Conservation (phyloP, 192 early-diverging fungal genomes). For the Coemansia umbellata region DNA sequence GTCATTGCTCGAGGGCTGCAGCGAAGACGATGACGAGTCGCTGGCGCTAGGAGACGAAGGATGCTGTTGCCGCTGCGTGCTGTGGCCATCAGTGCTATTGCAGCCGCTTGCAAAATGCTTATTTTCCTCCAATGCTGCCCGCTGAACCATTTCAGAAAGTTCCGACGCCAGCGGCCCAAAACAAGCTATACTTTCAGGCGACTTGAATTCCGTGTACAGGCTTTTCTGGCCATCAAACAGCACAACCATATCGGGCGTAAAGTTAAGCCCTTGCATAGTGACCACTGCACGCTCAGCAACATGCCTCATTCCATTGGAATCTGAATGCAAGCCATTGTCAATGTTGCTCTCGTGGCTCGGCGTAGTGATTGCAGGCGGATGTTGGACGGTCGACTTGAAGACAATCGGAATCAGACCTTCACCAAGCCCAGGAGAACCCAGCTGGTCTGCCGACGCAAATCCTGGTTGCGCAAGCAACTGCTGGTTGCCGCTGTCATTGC, state of each 20-base stretch:
- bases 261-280: constrained; percentile 67
- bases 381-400: constrained; percentile 40
- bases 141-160: constrained; percentile 5
- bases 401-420: constrained; percentile 37
- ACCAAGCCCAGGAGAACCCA: background rate
- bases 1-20: constrained; percentile 10
- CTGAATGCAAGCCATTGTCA: constrained; percentile 8
- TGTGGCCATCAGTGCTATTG: background rate
- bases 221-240: constrained; percentile 62
- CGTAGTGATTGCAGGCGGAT: constrained; percentile 35
- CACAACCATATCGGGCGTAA: constrained; percentile 64
- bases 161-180: constrained; percentile 39
- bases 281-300: constrained; percentile 43
- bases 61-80: constrained; percentile 9
- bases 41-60: constrained; percentile 45
- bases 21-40: constrained; percentile 24
- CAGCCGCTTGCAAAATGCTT: background rate
- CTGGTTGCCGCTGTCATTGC: background rate
- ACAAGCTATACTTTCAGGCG: constrained; percentile 40
- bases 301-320: constrained; percentile 3
- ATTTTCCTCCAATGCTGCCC: background rate
- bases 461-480: background rate
- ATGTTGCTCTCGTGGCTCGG: constrained; percentile 9
- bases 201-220: constrained; percentile 40
- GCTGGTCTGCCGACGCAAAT: background rate